phyloP scores from a whole-genome alignment of 805 yeast species.

The Zygotorulaspora chibaensis region DNA sequence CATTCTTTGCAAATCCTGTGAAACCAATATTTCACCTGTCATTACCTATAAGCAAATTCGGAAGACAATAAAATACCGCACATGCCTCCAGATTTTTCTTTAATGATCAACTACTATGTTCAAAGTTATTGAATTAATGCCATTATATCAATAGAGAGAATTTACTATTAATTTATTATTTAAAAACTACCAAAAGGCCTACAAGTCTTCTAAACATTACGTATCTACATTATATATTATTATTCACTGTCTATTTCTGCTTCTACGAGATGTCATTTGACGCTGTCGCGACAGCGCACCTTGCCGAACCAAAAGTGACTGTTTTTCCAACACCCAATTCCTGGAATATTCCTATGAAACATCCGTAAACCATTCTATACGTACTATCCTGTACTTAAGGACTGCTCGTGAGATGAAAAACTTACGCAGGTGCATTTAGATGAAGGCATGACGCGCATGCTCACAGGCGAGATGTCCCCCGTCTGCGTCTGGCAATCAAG shows the following conservation, averaged over 20 bases:
- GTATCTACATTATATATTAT: not conserved
- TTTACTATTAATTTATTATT: not conserved
- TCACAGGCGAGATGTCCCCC: no score
- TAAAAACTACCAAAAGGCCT: not conserved
- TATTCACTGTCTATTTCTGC: not conserved
- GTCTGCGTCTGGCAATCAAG: no score
- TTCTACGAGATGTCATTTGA: no score
- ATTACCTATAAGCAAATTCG: not conserved
- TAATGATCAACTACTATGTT: not conserved
- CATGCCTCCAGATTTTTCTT: not conserved
- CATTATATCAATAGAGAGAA: not conserved
- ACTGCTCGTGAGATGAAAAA: no score
- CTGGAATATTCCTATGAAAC: no score
- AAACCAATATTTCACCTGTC: not conserved
- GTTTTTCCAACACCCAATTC: no score
- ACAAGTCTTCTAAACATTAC: not conserved
- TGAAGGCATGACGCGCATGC: no score
- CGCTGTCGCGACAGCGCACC: no score
- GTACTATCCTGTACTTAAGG: no score
- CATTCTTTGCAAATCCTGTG: conserved; percentile 1
- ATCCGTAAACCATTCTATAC: no score
- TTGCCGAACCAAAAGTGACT: no score
- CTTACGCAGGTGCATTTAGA: no score
- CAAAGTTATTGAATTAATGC: not conserved
- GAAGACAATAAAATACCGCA: not conserved